phyloP scores from a whole-genome alignment of 495 filamentous ascomycete genomes.

The Pseudotulostoma volvatum region DNA sequence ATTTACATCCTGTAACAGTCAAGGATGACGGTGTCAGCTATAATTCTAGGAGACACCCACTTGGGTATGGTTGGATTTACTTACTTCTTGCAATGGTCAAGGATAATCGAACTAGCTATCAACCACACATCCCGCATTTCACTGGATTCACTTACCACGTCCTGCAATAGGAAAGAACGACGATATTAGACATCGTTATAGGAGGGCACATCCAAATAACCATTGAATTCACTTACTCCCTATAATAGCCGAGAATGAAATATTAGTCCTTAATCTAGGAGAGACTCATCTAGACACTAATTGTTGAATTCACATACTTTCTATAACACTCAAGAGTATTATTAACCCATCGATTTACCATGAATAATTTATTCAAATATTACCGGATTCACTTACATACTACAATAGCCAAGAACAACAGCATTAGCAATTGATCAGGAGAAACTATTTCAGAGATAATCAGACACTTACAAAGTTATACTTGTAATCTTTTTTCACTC shows the following conservation, averaged over 20 bases:
- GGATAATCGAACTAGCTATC: neutral
- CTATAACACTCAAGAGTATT: too few relatives aligned
- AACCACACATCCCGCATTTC: neutral
- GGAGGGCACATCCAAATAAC: too few relatives aligned
- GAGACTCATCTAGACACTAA: too few relatives aligned
- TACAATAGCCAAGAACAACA: neutral
- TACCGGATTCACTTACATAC: neutral
- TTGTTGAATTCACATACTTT: too few relatives aligned
- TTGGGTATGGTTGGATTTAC: neutral
- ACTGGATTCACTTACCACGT: neutral
- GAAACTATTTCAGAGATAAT: neutral
- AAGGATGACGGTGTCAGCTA: neutral
- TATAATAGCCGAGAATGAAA: too few relatives aligned
- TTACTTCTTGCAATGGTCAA: neutral
- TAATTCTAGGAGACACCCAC: neutral
- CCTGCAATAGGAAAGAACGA: too few relatives aligned
- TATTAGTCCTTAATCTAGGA: too few relatives aligned
- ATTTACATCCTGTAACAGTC: neutral
- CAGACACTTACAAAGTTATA: neutral
- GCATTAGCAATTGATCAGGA: neutral
- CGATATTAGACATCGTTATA: too few relatives aligned
- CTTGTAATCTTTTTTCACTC: neutral
- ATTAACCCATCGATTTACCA: neutral
- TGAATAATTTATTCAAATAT: too few relatives aligned
- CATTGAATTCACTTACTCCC: too few relatives aligned